Conservation (phyloP, 2,329 filamentous ascomycete genomes). For the Fusarium nurragi region DNA sequence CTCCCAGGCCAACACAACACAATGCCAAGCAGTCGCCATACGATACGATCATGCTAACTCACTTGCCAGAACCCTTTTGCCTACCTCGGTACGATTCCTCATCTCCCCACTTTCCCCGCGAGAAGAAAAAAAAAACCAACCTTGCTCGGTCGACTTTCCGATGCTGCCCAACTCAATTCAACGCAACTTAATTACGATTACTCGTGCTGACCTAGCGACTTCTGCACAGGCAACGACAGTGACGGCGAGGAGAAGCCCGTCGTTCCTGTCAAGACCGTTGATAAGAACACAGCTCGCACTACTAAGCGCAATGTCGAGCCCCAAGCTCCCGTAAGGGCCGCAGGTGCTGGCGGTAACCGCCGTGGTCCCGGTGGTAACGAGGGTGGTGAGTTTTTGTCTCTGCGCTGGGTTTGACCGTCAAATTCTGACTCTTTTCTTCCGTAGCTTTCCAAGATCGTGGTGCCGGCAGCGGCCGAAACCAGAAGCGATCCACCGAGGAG, state of each 20-base stretch:
- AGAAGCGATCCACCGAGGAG: constrained; percentile 80
- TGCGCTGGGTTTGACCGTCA: not conserved
- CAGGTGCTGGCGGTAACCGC: constrained; percentile 55
- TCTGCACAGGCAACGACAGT: constrained; percentile 65
- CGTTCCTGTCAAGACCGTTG: constrained; percentile 86
- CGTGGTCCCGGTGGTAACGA: constrained; percentile 79
- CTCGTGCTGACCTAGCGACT: constrained; percentile 36
- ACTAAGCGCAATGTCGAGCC: constrained; percentile 87
- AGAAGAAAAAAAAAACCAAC: constrained; percentile 21
- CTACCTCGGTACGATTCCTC: constrained; percentile 83
- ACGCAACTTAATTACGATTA: constrained; percentile 28
- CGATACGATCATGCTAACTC: constrained; percentile 32
- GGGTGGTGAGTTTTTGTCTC: constrained; percentile 71
- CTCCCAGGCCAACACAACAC: not conserved
- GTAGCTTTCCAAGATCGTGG: constrained; percentile 89
- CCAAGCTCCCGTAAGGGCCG: constrained; percentile 67
- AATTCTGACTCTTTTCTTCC: constrained; percentile 27
- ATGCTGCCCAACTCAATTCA: constrained; percentile 18
- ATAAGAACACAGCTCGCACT: constrained; percentile 80
- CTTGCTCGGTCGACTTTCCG: constrained; percentile 33
- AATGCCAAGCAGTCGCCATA: not conserved
- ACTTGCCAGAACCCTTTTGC: constrained; percentile 91
- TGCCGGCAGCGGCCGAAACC: constrained; percentile 84
- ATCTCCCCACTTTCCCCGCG: constrained; percentile 37
- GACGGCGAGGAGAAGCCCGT: constrained; percentile 75